Base-by-base conservation (phyloP, 257 asterid species). In the Solanum pennellii region DNA sequence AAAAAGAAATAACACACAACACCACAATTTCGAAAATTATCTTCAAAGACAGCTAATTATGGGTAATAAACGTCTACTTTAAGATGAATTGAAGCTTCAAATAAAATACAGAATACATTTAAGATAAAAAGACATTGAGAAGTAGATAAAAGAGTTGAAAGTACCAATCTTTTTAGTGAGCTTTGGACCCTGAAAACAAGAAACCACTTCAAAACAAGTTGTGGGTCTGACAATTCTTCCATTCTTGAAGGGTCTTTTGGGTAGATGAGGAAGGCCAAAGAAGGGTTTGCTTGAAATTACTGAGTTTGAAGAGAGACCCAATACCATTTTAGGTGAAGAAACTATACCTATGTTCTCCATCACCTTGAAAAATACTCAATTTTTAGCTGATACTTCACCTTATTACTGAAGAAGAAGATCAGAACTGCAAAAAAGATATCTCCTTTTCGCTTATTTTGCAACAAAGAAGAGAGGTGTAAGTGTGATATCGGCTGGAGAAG, bases 281-380 rank as follows among this genome's bases (percentile, higher is more conserved):
- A 93, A 93, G 76, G 94, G 94, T 85, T 89, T 94, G 88, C 69
- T 68, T 68, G 92, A 90, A 88, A 93, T 66, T 68, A 83, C 88
- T 60, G 93, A 94, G 89, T 91, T 93, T 69, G 92, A 91, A 35
- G 93, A 90, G 41, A 92, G 69, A 72, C 98, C 98, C 84, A 95
- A 79, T 18, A 93, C 92, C 87, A 92, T 86, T 91, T 94, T 94
- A 59, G 98, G 94, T 21, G 98, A 94, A 84, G 95, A 95, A 86
- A 91, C 93, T 33, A 95, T 83, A 88, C 94, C 89, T 52, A 93
- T 86, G 86, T 87, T 95, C 91, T 96, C 98, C 99, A 96, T 96
- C 65, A 44, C 65, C 84, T 25, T 25, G 12, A 44, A 77, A 25
- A 25, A n/a, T 41, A 44, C 20, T 21, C 35, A 47, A 5, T 1